Percentiles rank a stretch among this genome's conserved stretches.
Evolutionary conservation across 768 basidiomycete species (phyloP).

Genomic region (Suillus brevipes): DNA sequence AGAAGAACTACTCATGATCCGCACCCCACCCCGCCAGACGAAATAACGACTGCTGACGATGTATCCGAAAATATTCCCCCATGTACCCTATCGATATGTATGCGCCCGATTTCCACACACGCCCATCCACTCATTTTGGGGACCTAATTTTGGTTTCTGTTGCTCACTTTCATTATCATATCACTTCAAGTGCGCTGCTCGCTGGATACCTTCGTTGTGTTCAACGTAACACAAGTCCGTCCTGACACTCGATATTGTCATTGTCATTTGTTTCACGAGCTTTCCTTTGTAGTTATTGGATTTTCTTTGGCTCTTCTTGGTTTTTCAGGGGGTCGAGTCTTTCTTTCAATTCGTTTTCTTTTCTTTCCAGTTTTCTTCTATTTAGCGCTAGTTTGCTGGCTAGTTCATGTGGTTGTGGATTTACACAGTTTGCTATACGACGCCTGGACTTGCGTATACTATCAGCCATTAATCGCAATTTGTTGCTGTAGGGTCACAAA

Average conservation of each 20-base stretch:
- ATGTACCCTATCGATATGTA: constrained; percentile 6
- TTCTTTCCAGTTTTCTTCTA: not conserved
- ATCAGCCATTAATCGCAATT: not conserved
- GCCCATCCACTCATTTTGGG: constrained; percentile 1
- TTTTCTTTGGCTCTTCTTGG: constrained; percentile 1
- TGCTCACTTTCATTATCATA: not conserved
- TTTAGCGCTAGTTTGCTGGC: constrained; percentile 2
- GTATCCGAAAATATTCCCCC: constrained; percentile 2
- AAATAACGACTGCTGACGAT: constrained; percentile 1
- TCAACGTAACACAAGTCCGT: not conserved
- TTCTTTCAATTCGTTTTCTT: not conserved
- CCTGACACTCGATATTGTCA: not conserved
- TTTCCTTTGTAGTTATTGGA: not conserved
- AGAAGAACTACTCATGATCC: constrained; percentile 52
- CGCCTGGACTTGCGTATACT: constrained; percentile 2
- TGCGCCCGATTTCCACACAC: not conserved
- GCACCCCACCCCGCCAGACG: not conserved
- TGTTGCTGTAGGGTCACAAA: not conserved
- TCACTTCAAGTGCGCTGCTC: not conserved
- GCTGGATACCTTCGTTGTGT: constrained; percentile 1
- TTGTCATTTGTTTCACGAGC: not conserved
- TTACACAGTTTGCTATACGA: constrained; percentile 2
- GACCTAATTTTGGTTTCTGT: constrained; percentile 1
- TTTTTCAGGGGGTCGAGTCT: not conserved
- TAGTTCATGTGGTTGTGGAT: constrained; percentile 4